Percentiles rank a stretch among this genome's conserved stretches.
Evolutionary conservation across 2,329 filamentous ascomycete genomes (phyloP).

Genomic region (Fusarium zealandicum): DNA sequence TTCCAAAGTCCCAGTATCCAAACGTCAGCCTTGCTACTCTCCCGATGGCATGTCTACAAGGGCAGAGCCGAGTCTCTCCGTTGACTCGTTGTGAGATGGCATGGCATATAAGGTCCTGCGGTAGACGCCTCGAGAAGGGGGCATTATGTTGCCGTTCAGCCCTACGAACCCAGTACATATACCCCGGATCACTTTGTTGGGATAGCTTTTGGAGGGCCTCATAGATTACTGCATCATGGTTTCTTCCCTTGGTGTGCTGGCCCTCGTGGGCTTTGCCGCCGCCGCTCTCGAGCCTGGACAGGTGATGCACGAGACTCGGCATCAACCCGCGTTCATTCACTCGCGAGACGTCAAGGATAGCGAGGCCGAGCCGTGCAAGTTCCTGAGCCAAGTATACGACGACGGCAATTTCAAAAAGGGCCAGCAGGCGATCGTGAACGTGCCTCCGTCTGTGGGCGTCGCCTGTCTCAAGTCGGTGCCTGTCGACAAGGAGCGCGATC

Average conservation of each 20-base stretch:
- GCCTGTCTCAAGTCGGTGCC: constrained; percentile 39
- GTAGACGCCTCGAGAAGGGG: neutral
- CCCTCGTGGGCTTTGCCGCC: constrained; percentile 27
- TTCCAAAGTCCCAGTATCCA: too few relatives aligned
- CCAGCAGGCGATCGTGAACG: constrained; percentile 8
- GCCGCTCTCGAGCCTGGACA: constrained; percentile 34
- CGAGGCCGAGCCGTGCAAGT: constrained; percentile 27
- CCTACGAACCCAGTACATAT: neutral
- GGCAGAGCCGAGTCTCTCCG: too few relatives aligned
- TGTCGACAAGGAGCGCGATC: constrained; percentile 35
- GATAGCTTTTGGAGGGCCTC: neutral
- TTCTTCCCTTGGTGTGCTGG: constrained; percentile 24
- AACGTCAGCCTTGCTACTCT: too few relatives aligned
- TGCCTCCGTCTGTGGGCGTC: constrained; percentile 32
- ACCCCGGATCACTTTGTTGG: neutral
- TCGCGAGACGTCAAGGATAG: constrained; percentile 26
- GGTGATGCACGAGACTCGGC: constrained; percentile 26
- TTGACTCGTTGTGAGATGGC: neutral
- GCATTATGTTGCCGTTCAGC: neutral
- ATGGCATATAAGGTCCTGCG: constrained; percentile 29
- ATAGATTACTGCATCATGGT: constrained; percentile 29
- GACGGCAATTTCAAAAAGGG: constrained; percentile 15
- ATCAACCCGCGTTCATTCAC: constrained; percentile 24
- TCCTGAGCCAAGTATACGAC: constrained; percentile 27
- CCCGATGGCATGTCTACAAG: too few relatives aligned